These are phyloP conservation scores for Neurospora sp. DNA, from an alignment of 495 filamentous ascomycete genomes.

Conservation along the genomic window DNA sequence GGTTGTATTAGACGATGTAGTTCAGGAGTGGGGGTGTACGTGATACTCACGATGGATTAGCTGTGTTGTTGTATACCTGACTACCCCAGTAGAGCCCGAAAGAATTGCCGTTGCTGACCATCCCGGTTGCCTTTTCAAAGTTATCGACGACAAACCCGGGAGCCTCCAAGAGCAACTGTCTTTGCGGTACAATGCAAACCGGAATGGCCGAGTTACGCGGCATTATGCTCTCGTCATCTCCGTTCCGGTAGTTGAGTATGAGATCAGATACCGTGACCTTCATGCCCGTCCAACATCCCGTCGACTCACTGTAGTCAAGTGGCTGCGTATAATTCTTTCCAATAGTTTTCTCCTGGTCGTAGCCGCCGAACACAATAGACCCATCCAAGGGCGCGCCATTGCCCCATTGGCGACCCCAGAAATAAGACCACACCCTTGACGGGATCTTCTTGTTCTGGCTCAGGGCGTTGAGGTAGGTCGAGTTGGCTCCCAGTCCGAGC, in stretches of 20 bases:
- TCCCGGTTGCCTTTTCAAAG: constrained; percentile 10
- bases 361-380: constrained; percentile 33
- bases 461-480: constrained; percentile 30
- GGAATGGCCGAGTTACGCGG: constrained; percentile 20
- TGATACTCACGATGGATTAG: background rate
- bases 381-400: constrained; percentile 26
- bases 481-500: constrained; percentile 31
- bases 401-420: constrained; percentile 33
- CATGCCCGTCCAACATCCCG: constrained; percentile 24
- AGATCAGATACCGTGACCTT: constrained; percentile 16
- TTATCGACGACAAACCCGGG: constrained; percentile 8
- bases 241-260: constrained; percentile 9
- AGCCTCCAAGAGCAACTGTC: constrained; percentile 14
- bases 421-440: constrained; percentile 30
- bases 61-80: background rate
- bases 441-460: constrained; percentile 23
- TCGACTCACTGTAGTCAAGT: constrained; percentile 8
- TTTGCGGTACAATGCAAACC: constrained; percentile 27
- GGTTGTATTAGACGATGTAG: background rate
- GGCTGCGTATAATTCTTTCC: constrained; percentile 22
- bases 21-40: background rate
- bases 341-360: constrained; percentile 31
- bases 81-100: constrained; percentile 4
- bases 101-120: background rate
- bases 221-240: constrained; percentile 14